Base-by-base conservation (phyloP, 352 stramenopile species). In the Hyaloperonospora brassicae region DNA sequence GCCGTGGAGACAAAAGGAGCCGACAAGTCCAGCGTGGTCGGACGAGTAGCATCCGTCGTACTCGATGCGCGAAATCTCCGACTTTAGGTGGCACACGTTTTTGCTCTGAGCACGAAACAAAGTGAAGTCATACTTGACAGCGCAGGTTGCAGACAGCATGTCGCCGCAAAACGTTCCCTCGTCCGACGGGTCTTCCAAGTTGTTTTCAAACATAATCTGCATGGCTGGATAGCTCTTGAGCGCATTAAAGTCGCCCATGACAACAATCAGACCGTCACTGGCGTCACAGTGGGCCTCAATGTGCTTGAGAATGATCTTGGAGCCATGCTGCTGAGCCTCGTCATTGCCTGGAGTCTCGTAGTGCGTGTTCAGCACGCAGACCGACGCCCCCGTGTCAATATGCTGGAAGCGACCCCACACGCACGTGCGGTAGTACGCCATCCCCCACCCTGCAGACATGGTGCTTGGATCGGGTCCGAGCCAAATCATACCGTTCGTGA, bases 321-420 rank as follows among this genome's bases (percentile, higher is more conserved):
- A 82, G 21, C 64, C 77, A 46, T 89, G 66, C 17, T 72, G 64
- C 64, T 91, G 81, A 11, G 78, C 78, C 40, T 83, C 68, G 30
- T 88, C 69, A 17, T 89, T 87, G 5, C 81, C 81, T 14, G 76
- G 79, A 1, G 77, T 92, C 64, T 92, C 81, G 57, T 86, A 92
- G 69, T 89, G 81, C 43, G 81, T 89, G 62, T 92, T 92, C 27
- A 89, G 50, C 13, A 92, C 59, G 30, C 81, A 92, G 1, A 86
- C 77, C 0, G 73, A 87, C 12, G 76, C 58, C 13, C 77, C 75
- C 1, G 69, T 81, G n/a, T 50, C 52, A 45, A 73, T 74, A 59
- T 89, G 76, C 53, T 88, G 48, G 64, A 92, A 92, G 43, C 81
- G 81, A 3, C 71, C 81, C 64, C 71, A 87, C 14, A 84, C 72